Conservation (phyloP, 2,329 filamentous ascomycete species). For the Clarireedia paspali region DNA sequence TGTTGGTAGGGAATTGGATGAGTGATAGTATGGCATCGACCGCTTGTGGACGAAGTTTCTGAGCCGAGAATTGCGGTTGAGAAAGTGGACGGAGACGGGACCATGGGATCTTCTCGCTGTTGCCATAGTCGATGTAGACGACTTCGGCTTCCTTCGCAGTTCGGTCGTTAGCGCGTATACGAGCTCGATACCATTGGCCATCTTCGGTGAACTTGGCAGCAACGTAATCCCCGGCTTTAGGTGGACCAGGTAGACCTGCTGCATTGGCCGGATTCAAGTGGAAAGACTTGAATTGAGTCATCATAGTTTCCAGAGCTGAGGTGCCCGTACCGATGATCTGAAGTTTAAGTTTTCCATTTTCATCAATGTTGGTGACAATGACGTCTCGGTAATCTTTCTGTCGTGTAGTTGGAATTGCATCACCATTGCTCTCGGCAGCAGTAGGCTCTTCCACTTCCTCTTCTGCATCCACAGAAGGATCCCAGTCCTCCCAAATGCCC, state of each 20-base stretch:
- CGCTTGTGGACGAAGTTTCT: constrained; percentile 82
- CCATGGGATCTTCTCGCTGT: constrained; percentile 85
- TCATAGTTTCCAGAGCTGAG: constrained; percentile 74
- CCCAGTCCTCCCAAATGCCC: constrained; percentile 89
- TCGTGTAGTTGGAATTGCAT: constrained; percentile 45
- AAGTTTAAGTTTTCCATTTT: constrained; percentile 75
- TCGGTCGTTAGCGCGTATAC: constrained; percentile 86
- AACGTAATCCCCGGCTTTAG: constrained; percentile 87
- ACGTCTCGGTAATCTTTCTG: constrained; percentile 92
- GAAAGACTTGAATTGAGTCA: constrained; percentile 86
- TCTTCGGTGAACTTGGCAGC: constrained; percentile 87
- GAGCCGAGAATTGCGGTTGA: constrained; percentile 67
- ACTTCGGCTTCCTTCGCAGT: constrained; percentile 83
- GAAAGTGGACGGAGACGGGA: constrained; percentile 72
- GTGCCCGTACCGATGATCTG: constrained; percentile 87
- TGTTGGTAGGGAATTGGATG: constrained; percentile 74
- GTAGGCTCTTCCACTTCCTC: constrained; percentile 45
- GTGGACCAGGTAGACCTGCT: constrained; percentile 62
- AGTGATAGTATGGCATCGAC: constrained; percentile 81
- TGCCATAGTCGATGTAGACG: constrained; percentile 93
- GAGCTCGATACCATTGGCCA: constrained; percentile 89
- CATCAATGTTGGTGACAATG: constrained; percentile 82
- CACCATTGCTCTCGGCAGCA: constrained; percentile 41
- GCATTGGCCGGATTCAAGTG: constrained; percentile 79
- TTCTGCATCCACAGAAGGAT: constrained; percentile 75